Percentiles rank a stretch among this genome's conserved stretches.
Evolutionary conservation across 768 basidiomycete species (phyloP).

Genomic region (Hemileccinum rubropunctum): DNA sequence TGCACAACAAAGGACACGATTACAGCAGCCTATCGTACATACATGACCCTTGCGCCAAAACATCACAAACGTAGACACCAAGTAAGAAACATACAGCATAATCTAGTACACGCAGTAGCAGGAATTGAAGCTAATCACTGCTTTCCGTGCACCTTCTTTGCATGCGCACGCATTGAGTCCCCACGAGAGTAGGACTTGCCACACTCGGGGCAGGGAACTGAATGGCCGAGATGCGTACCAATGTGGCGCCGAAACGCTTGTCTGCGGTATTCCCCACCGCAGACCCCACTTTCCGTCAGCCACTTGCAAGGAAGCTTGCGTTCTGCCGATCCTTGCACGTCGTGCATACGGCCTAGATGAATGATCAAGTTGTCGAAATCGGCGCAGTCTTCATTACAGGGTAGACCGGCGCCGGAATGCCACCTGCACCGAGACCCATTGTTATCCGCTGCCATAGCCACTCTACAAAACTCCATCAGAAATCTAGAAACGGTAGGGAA

Average conservation of each 20-base stretch:
- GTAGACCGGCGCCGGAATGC: background rate
- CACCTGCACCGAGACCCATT: background rate
- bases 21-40: background rate
- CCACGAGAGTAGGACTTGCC: constrained; percentile 1
- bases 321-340: background rate
- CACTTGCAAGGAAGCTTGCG: constrained; percentile 4
- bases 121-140: background rate
- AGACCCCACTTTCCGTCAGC: background rate
- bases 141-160: background rate
- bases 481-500: background rate
- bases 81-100: background rate
- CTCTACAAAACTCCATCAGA: constrained; percentile 2
- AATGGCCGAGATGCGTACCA: background rate
- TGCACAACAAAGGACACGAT: too few species aligned
- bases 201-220: background rate
- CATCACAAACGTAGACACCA: background rate
- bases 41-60: background rate
- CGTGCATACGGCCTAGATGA: background rate
- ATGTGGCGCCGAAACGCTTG: constrained; percentile 9
- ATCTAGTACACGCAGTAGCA: too few species aligned
- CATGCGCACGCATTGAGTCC: constrained; percentile 3
- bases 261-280: background rate
- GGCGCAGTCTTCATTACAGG: background rate
- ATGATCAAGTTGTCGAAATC: constrained; percentile 3
- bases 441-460: background rate